These are phyloP conservation scores for Boletus edulis DNA, from an alignment of 768 basidiomycete genomes.

Conservation along the genomic window DNA sequence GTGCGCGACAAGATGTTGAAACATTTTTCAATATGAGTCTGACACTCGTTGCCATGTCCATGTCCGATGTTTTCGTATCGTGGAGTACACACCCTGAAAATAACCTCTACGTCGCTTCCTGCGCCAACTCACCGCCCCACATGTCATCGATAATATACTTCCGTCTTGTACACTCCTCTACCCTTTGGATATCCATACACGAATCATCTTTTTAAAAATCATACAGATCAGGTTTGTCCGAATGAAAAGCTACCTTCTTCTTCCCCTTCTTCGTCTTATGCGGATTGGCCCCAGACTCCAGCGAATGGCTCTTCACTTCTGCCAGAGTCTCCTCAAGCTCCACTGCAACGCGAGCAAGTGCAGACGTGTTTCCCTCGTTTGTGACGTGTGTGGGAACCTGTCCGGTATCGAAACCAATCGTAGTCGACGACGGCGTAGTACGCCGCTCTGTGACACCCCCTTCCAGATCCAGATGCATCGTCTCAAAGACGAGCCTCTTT, in stretches of 20 bases:
- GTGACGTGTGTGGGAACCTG: constrained; percentile 18
- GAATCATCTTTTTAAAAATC: constrained; percentile 53
- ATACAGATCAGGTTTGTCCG: constrained; percentile 68
- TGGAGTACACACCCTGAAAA: not conserved
- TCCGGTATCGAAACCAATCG: constrained; percentile 17
- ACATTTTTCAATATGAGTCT: constrained; percentile 1
- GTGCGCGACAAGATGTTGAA: constrained; percentile 17
- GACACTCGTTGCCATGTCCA: constrained; percentile 11
- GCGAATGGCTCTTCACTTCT: not conserved
- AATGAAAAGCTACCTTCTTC: constrained; percentile 70
- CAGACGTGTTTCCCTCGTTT: constrained; percentile 13
- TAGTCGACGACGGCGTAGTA: constrained; percentile 48
- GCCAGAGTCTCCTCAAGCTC: constrained; percentile 37
- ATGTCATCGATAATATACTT: not conserved
- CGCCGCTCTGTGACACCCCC: constrained; percentile 80
- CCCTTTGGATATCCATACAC: no score
- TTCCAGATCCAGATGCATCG: constrained; percentile 83
- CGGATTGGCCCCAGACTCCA: constrained; percentile 3
- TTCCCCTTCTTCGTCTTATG: constrained; percentile 44
- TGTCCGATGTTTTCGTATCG: constrained; percentile 8
- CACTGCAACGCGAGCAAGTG: constrained; percentile 41
- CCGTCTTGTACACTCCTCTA: not conserved
- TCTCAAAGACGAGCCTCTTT: constrained; percentile 86
- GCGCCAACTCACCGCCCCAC: not conserved
- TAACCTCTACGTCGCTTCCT: not conserved